phyloP scores from a whole-genome alignment of 768 basidiomycete genomes.

The Podaxis sp. region DNA sequence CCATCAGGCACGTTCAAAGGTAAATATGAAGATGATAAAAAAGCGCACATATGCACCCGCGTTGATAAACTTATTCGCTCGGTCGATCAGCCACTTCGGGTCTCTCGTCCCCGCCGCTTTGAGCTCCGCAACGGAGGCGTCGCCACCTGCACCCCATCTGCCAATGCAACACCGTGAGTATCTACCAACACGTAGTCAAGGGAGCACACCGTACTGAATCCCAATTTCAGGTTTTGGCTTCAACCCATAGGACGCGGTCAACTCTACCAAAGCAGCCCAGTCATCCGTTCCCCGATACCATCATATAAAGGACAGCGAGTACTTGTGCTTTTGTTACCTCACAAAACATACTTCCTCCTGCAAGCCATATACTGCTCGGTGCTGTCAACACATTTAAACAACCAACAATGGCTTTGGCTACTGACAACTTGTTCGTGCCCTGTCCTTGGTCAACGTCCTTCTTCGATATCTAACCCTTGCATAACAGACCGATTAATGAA shows the following conservation, averaged over 20 bases:
- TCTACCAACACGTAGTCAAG: not conserved
- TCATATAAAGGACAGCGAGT: too few species aligned
- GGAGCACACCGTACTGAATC: conserved; percentile 27
- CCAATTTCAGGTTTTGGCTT: conserved; percentile 46
- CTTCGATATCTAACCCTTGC: too few species aligned
- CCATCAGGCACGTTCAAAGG: not conserved
- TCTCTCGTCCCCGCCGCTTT: conserved; percentile 38
- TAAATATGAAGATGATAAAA: not conserved
- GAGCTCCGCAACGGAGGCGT: conserved; percentile 35
- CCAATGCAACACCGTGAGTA: not conserved
- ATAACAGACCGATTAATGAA: too few species aligned
- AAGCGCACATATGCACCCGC: conserved; percentile 32
- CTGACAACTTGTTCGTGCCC: too few species aligned
- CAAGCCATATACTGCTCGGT: too few species aligned
- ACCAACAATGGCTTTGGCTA: too few species aligned
- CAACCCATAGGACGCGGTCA: conserved; percentile 34
- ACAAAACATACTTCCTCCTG: too few species aligned
- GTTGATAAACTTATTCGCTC: conserved; percentile 38
- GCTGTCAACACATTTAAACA: too few species aligned
- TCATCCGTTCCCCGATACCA: conserved; percentile 28
- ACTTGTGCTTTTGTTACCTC: too few species aligned
- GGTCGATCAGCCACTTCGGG: conserved; percentile 38
- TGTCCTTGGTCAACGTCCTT: too few species aligned
- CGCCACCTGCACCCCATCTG: conserved; percentile 42
- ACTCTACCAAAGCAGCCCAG: conserved; percentile 38